Conservation (phyloP, 1,284 basidiomycete genomes). For the Ganoderma resinaceum region DNA sequence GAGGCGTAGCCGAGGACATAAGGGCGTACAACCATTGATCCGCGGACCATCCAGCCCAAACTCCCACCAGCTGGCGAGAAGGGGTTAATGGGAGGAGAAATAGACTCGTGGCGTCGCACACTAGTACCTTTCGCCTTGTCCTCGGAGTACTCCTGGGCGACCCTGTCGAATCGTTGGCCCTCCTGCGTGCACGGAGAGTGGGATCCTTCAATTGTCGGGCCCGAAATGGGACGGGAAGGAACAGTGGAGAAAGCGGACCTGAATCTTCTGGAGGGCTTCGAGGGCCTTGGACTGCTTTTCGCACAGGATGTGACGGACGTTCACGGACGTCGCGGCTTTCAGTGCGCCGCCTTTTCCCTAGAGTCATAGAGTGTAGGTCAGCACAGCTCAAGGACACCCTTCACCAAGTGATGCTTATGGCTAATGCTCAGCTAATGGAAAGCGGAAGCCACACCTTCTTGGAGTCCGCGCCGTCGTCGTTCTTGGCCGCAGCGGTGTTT, state of each 20-base stretch:
- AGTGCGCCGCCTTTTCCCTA: constrained; percentile 58
- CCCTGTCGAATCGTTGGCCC: constrained; percentile 82
- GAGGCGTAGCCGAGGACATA: constrained; percentile 37
- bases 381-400: neutral
- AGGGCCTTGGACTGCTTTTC: constrained; percentile 83
- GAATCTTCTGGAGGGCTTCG: constrained; percentile 80
- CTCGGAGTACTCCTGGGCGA: constrained; percentile 86
- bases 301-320: constrained; percentile 86
- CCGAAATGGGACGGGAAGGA: neutral
- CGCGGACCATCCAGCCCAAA: constrained; percentile 84
- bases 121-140: constrained; percentile 83
- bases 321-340: constrained; percentile 81
- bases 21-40: constrained; percentile 73
- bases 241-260: constrained; percentile 52
- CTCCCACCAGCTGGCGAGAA: constrained; percentile 71
- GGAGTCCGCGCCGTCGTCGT: constrained; percentile 42
- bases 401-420: constrained; percentile 5
- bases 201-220: neutral
- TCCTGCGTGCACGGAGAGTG: constrained; percentile 48
- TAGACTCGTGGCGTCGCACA: constrained; percentile 20
- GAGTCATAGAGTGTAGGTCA: neutral
- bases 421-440: neutral
- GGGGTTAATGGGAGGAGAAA: neutral
- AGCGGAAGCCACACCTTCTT: constrained; percentile 36
- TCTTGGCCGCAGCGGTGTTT: constrained; percentile 34